These are phyloP conservation scores for Zygnema cylindricum DNA, from an alignment of 139 green algal genomes.

Conservation along the genomic window DNA sequence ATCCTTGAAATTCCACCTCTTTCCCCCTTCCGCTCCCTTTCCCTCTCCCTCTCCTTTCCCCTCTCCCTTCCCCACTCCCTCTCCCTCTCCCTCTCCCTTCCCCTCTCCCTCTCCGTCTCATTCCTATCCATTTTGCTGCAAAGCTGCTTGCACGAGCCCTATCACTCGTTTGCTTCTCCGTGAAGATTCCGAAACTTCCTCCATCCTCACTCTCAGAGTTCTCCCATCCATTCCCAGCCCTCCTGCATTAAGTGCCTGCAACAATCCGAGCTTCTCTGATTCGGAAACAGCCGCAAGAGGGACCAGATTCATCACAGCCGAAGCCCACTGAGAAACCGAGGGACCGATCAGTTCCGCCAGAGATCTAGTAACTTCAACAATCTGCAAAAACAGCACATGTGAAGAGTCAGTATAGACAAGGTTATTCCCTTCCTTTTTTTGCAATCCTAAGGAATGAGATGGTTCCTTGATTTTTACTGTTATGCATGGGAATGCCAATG, in stretches of 20 bases:
- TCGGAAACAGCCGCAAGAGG: neutral
- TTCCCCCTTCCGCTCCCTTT: too few species aligned
- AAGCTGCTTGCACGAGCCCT: slow-evolving; percentile 33
- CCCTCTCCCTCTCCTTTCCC: too few species aligned
- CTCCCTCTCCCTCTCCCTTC: too few species aligned
- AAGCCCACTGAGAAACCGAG: neutral
- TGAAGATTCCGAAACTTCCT: slow-evolving; percentile 38
- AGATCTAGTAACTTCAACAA: neutral
- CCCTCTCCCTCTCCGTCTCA: too few species aligned
- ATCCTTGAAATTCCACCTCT: too few species aligned
- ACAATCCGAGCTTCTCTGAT: neutral
- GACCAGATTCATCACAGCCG: neutral
- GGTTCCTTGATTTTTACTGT: neutral
- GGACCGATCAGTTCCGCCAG: neutral
- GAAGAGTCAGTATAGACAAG: neutral
- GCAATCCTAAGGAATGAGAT: neutral
- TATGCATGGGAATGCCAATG: neutral
- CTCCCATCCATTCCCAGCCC: neutral
- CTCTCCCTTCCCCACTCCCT: too few species aligned
- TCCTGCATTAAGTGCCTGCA: neutral
- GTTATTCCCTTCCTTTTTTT: neutral
- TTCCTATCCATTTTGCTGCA: too few species aligned
- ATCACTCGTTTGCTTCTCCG: slow-evolving; percentile 39
- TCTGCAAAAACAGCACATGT: neutral
- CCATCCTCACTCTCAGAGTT: slow-evolving; percentile 7